Conservation (phyloP, 371 early-diverging fungal species). For the Actinomucor elegans region DNA sequence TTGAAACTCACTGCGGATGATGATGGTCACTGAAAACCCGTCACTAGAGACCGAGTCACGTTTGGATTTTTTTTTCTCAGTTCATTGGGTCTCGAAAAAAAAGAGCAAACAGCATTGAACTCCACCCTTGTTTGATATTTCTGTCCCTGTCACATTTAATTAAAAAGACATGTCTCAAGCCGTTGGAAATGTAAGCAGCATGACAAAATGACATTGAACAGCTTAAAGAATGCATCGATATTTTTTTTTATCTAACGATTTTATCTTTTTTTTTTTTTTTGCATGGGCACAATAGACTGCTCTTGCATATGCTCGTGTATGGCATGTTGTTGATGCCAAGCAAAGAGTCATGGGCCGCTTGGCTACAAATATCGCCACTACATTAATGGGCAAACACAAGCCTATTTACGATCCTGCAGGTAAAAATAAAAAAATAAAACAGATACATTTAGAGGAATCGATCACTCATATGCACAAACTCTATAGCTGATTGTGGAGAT, state of each 20-base stretch:
- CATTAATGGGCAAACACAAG: constrained; percentile 97
- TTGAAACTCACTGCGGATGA: no score
- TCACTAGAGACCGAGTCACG: no score
- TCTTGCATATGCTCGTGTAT: constrained; percentile 90
- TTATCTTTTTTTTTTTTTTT: neutral
- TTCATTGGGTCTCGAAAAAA: no score
- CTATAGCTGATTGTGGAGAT: constrained; percentile 92
- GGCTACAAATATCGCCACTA: constrained; percentile 86
- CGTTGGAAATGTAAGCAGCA: constrained; percentile 61
- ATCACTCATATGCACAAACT: no score
- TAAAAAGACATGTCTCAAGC: constrained; percentile 56
- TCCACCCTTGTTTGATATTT: constrained; percentile 5
- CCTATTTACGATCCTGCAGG: constrained; percentile 93
- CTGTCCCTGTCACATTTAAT: constrained; percentile 10
- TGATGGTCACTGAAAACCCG: no score
- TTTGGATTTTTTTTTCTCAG: no score
- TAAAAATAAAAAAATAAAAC: constrained; percentile 32
- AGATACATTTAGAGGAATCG: no score
- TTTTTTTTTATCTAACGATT: neutral
- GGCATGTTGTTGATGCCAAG: constrained; percentile 95
- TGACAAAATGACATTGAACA: neutral
- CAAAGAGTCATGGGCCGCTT: constrained; percentile 89
- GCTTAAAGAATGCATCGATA: neutral
- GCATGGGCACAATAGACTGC: constrained; percentile 64
- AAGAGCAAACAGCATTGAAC: no score